phyloP scores from a whole-genome alignment of 1,139 yeast genomes.

The Protomyces macrosporus region DNA sequence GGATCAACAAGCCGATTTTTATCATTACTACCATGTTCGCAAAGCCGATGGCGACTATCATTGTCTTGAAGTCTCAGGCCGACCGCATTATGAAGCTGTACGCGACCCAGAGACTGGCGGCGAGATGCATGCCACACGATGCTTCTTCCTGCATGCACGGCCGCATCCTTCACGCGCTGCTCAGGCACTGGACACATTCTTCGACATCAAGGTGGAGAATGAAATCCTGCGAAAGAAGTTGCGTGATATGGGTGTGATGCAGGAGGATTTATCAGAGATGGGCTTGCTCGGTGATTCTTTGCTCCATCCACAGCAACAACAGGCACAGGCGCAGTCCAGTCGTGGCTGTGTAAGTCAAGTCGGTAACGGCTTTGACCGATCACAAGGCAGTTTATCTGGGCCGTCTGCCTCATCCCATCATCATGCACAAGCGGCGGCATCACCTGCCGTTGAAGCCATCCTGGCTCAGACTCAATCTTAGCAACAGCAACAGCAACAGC shows the following conservation, averaged over 20 bases:
- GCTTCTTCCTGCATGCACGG: conserved; percentile 31
- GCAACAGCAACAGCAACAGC: background rate
- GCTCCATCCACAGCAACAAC: too few relatives aligned
- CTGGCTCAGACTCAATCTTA: background rate
- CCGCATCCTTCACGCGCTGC: conserved; percentile 25
- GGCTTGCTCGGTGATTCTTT: background rate
- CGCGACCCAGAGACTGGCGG: conserved; percentile 1
- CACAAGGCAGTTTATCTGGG: background rate
- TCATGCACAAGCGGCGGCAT: background rate
- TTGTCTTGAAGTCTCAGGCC: conserved; percentile 29
- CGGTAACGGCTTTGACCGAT: background rate
- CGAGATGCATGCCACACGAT: conserved; percentile 25
- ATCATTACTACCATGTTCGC: conserved; percentile 21
- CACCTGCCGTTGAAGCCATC: background rate
- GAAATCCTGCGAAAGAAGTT: conserved; percentile 26
- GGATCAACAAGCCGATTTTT: background rate
- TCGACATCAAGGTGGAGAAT: conserved; percentile 31
- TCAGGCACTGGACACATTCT: conserved; percentile 30
- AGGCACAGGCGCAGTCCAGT: too few relatives aligned
- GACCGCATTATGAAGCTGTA: conserved; percentile 27
- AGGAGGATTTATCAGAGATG: background rate
- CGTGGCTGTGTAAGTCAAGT: background rate
- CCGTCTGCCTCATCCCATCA: background rate
- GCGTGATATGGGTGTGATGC: background rate
- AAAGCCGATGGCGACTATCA: conserved; percentile 18